These are phyloP conservation scores for Colletotrichum viniferum DNA, from an alignment of 2,329 filamentous ascomycete genomes.

Conservation along the genomic window DNA sequence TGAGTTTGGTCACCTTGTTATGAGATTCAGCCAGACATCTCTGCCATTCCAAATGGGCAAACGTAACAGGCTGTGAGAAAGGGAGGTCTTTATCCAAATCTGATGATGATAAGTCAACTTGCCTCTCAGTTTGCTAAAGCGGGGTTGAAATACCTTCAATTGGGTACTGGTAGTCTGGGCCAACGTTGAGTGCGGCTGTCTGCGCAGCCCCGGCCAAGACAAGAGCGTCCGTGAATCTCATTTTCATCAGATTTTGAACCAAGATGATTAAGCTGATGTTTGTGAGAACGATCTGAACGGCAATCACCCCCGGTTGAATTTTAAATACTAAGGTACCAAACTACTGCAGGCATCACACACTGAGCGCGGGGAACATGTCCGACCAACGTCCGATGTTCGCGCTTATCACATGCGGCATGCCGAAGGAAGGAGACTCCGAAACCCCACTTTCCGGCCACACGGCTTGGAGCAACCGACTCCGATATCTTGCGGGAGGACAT, in stretches of 20 bases:
- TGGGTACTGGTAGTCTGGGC: background rate
- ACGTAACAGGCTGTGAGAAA: constrained; percentile 9
- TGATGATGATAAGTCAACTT: background rate
- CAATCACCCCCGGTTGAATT: background rate
- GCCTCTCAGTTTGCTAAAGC: background rate
- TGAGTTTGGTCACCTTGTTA: background rate
- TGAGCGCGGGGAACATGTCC: background rate
- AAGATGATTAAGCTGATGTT: background rate
- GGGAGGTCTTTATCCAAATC: constrained; percentile 9
- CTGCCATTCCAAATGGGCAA: constrained; percentile 4
- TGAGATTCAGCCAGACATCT: background rate
- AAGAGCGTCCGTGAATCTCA: background rate
- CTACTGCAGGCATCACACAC: background rate
- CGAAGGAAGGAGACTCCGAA: background rate
- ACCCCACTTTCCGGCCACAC: background rate
- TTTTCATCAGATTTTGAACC: background rate
- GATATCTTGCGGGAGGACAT: background rate
- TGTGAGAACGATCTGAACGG: background rate
- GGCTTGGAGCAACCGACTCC: background rate
- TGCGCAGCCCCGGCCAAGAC: background rate
- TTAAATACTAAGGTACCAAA: background rate
- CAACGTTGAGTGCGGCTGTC: background rate
- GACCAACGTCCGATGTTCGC: background rate
- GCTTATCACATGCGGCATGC: background rate
- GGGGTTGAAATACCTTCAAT: background rate